Percentiles rank a stretch among this genome's conserved stretches.
These are phyloP conservation scores for Trichaptum fuscoviolaceum DNA, from an alignment of 768 basidiomycete species.

Conservation along the genomic window DNA sequence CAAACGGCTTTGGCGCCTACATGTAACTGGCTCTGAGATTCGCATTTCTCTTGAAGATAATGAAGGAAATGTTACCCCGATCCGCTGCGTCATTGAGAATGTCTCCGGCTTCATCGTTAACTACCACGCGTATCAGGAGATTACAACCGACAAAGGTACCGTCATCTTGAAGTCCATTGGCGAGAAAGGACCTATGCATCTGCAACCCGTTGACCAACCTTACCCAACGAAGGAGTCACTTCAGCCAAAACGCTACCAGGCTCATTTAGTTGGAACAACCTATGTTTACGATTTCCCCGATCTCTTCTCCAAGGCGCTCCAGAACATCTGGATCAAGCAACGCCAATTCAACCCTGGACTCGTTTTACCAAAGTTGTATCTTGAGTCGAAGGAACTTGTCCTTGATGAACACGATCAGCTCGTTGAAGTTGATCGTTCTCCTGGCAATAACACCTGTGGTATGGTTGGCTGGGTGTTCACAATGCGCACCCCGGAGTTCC, in stretches of 20 bases:
- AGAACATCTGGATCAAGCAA: constrained; percentile 84
- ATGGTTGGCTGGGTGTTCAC: constrained; percentile 99
- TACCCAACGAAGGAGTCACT: constrained; percentile 98
- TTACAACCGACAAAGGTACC: constrained; percentile 91
- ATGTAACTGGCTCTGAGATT: constrained; percentile 97
- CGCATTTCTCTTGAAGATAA: constrained; percentile 90
- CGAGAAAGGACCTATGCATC: constrained; percentile 92
- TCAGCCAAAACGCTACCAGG: constrained; percentile 98
- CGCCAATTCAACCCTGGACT: constrained; percentile 60
- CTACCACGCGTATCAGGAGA: constrained; percentile 97
- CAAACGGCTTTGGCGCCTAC: constrained; percentile 95
- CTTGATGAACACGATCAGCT: constrained; percentile 91
- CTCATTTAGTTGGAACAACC: constrained; percentile 96
- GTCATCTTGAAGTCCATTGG: constrained; percentile 97
- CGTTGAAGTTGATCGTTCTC: constrained; percentile 83
- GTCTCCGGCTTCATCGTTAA: constrained; percentile 99
- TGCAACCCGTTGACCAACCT: constrained; percentile 88
- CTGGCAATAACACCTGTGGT: constrained; percentile 91
- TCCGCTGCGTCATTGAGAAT: constrained; percentile 97
- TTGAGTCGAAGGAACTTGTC: constrained; percentile 87
- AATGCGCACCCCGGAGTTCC: constrained; percentile 87
- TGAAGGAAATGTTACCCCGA: constrained; percentile 92
- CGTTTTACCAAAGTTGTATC: constrained; percentile 66
- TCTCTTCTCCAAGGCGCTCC: constrained; percentile 94
- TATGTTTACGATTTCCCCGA: constrained; percentile 99